Evolutionary conservation across 805 yeast species (phyloP).

Genomic region (Candida awuae): DNA sequence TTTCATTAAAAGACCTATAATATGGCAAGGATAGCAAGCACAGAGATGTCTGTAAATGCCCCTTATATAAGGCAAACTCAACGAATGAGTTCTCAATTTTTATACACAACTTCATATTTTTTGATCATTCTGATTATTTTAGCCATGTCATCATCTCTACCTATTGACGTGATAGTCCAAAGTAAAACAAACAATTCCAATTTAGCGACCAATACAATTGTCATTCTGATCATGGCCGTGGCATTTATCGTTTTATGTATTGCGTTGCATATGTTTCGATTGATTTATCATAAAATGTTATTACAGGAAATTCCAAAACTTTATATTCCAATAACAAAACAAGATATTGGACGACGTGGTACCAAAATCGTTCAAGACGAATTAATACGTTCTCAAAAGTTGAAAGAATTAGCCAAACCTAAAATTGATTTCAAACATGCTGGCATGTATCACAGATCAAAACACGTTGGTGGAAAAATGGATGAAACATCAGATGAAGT

Average conservation of each 20-base stretch:
- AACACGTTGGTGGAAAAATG: not conserved
- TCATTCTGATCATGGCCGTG: slow-evolving; percentile 66
- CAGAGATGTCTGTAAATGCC: too few species aligned
- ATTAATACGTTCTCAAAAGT: slow-evolving; percentile 35
- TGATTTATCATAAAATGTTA: slow-evolving; percentile 47
- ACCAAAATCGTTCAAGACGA: slow-evolving; percentile 34
- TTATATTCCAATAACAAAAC: slow-evolving; percentile 60
- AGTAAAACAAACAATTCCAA: slow-evolving; percentile 40
- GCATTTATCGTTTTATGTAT: slow-evolving; percentile 45
- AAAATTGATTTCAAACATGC: slow-evolving; percentile 39
- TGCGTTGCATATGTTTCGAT: slow-evolving; percentile 48
- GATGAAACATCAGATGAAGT: not conserved
- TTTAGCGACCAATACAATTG: slow-evolving; percentile 72
- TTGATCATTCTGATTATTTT: slow-evolving; percentile 36
- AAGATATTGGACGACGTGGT: slow-evolving; percentile 47
- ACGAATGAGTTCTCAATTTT: too few species aligned
- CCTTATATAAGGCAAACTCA: too few species aligned
- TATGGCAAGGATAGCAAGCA: too few species aligned
- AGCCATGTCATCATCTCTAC: slow-evolving; percentile 62
- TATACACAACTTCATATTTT: slow-evolving; percentile 37
- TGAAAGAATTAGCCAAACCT: slow-evolving; percentile 36
- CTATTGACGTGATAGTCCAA: slow-evolving; percentile 68
- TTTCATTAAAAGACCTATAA: too few species aligned
- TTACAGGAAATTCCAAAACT: slow-evolving; percentile 71
- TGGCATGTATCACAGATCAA: slow-evolving; percentile 33